Percentiles rank a stretch among this genome's conserved stretches.
Evolutionary conservation across 108 stramenopile species (phyloP).

Genomic region (Aurantiochytrium sp.): DNA sequence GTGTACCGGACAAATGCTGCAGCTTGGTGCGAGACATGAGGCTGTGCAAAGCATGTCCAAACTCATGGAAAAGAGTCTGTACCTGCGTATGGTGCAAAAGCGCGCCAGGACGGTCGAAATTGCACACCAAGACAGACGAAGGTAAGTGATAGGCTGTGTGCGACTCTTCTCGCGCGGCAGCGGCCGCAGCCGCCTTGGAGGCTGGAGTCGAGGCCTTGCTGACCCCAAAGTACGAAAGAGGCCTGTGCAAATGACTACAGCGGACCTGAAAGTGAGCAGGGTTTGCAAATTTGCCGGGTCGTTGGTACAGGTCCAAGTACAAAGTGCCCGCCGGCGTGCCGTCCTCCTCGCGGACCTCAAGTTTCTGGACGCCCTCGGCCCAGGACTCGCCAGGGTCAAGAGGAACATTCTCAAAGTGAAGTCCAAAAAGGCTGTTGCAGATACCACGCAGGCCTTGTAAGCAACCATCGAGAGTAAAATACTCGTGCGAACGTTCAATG

Average conservation of each 20-base stretch:
- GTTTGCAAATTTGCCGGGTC: conserved; percentile 79
- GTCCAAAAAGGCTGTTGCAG: conserved; percentile 61
- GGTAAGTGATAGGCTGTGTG: conserved; percentile 60
- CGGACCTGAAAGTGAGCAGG: conserved; percentile 95
- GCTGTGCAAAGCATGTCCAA: conserved; percentile 92
- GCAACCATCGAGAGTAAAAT: conserved; percentile 65
- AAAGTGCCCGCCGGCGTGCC: conserved; percentile 66
- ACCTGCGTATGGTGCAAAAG: conserved; percentile 77
- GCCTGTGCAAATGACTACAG: conserved; percentile 57
- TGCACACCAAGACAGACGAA: conserved; percentile 81
- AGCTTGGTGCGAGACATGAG: conserved; percentile 78
- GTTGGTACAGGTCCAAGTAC: conserved; percentile 81
- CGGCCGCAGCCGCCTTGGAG: neutral
- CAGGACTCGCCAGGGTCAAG: conserved; percentile 63
- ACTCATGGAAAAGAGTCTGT: conserved; percentile 93
- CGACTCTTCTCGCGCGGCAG: neutral
- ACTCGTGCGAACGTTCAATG: conserved; percentile 20
- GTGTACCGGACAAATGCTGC: conserved; percentile 89
- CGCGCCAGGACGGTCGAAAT: conserved; percentile 37
- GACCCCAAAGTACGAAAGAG: neutral
- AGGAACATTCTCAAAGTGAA: conserved; percentile 59
- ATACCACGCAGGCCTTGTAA: conserved; percentile 62
- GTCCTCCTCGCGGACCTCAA: conserved; percentile 51
- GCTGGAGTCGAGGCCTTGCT: neutral
- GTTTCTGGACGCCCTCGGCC: conserved; percentile 64